Evolutionary conservation across 2,329 filamentous ascomycete species (phyloP).

Genomic region (Neonectria punicea): DNA sequence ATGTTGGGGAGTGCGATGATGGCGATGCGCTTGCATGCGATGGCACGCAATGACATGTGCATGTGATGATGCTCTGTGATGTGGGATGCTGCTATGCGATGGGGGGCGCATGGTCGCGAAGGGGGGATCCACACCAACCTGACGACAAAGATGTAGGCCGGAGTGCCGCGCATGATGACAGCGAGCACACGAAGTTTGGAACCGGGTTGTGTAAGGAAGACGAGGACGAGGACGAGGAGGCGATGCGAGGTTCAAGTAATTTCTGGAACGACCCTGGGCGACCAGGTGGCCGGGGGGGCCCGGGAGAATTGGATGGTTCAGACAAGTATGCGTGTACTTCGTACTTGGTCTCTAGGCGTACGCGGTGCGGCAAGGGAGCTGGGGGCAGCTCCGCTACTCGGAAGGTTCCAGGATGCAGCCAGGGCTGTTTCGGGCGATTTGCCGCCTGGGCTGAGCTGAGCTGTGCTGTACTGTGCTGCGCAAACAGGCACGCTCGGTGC

Average conservation of each 20-base stretch:
- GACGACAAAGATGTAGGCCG: conserved; percentile 57
- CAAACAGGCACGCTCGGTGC: conserved; percentile 12
- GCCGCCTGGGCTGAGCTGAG: conserved; percentile 9
- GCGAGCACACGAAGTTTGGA: conserved; percentile 9
- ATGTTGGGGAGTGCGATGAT: conserved; percentile 3
- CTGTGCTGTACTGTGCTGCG: conserved; percentile 2
- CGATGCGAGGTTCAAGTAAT: conserved; percentile 17
- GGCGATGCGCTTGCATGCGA: conserved; percentile 12
- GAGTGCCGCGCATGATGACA: conserved; percentile 53
- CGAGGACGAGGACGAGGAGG: conserved; percentile 2
- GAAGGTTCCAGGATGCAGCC: conserved; percentile 18
- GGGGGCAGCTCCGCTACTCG: conserved; percentile 16
- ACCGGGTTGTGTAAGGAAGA: conserved; percentile 13
- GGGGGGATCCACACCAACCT: conserved; percentile 47
- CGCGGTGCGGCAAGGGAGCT: not conserved
- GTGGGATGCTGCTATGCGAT: conserved; percentile 31
- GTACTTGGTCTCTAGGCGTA: not conserved
- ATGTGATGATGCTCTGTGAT: conserved; percentile 26
- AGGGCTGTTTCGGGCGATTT: conserved; percentile 19
- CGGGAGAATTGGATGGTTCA: conserved; percentile 8
- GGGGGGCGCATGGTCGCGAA: conserved; percentile 38
- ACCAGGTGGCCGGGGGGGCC: conserved; percentile 15
- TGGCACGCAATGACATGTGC: not conserved
- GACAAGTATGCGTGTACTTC: conserved; percentile 18
- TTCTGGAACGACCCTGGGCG: conserved; percentile 9